Percentiles rank a stretch among this genome's conserved stretches.
These are phyloP conservation scores for Chrysoporthe deuterocubensis DNA, from an alignment of 2,329 filamentous ascomycete genomes.

Conservation along the genomic window DNA sequence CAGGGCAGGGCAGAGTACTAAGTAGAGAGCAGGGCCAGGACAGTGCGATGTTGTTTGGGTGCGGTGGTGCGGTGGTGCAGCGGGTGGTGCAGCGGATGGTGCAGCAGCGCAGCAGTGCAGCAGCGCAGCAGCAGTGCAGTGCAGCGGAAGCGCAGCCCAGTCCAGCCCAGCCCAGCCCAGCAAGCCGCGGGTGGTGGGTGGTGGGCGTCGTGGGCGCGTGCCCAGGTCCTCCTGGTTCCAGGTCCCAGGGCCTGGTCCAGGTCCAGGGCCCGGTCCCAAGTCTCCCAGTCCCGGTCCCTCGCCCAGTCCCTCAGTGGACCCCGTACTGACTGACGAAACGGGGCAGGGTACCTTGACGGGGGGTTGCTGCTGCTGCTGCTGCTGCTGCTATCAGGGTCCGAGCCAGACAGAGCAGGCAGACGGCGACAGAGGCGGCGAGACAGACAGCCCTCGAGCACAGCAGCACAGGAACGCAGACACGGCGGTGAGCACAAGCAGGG, in stretches of 20 bases:
- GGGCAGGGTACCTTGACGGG: neutral
- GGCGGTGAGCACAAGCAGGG: too few relatives aligned
- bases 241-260: neutral
- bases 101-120: too few relatives aligned
- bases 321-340: constrained; percentile 5
- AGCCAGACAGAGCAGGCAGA: neutral
- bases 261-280: neutral
- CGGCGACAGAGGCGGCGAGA: neutral
- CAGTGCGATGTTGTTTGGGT: neutral
- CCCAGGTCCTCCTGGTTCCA: too few relatives aligned
- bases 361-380: neutral
- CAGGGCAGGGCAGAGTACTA: neutral
- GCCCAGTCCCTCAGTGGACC: neutral
- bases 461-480: neutral
- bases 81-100: neutral
- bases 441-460: neutral
- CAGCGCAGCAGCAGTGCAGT: neutral
- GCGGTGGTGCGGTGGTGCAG: neutral
- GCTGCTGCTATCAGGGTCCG: neutral
- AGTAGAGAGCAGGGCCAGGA: neutral
- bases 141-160: neutral
- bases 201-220: neutral
- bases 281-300: neutral
- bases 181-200: too few relatives aligned
- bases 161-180: neutral